These are phyloP conservation scores for cucumber (Cucumis sativus) DNA, from an alignment of 306 rosid genomes.

Conservation along the genomic window DNA sequence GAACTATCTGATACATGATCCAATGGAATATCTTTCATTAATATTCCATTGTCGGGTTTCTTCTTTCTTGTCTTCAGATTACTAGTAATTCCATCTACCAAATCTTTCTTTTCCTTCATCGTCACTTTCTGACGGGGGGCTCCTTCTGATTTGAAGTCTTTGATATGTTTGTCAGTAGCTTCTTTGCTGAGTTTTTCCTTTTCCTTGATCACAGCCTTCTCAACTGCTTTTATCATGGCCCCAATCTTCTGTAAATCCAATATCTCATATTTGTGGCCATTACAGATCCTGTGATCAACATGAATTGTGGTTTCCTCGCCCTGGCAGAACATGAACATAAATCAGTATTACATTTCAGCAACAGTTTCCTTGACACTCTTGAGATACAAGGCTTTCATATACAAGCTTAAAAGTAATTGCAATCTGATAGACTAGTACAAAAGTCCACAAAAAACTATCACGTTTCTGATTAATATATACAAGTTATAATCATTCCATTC, in stretches of 20 bases:
- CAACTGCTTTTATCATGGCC: conserved; percentile 45
- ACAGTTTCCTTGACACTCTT: not conserved
- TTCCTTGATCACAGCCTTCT: conserved; percentile 17
- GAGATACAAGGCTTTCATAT: not conserved
- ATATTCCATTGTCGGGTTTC: conserved; percentile 36
- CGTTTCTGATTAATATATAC: not conserved
- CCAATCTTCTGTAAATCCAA: conserved; percentile 53
- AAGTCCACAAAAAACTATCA: not conserved
- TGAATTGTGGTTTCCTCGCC: conserved; percentile 21
- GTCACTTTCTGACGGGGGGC: conserved; percentile 7
- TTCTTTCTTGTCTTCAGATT: conserved; percentile 23
- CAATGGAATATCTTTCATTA: conserved; percentile 84
- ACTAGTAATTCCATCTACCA: conserved; percentile 10
- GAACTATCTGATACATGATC: conserved; percentile 67
- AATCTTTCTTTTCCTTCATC: conserved; percentile 23
- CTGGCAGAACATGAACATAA: conserved; percentile 28
- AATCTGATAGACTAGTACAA: not conserved
- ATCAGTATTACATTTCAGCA: conserved; percentile 11
- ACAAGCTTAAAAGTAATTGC: not conserved
- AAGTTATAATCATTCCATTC: not conserved
- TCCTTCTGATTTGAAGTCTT: conserved; percentile 14
- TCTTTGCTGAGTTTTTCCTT: conserved; percentile 14
- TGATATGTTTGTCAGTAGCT: conserved; percentile 12
- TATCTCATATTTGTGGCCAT: conserved; percentile 31
- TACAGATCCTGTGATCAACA: conserved; percentile 24